A percentile compares a stretch with the other conserved stretches of the same genome.
Evolutionary conservation across 176 grass and related monocot species (phyloP).

Genomic region (Oryza coarctata): DNA sequence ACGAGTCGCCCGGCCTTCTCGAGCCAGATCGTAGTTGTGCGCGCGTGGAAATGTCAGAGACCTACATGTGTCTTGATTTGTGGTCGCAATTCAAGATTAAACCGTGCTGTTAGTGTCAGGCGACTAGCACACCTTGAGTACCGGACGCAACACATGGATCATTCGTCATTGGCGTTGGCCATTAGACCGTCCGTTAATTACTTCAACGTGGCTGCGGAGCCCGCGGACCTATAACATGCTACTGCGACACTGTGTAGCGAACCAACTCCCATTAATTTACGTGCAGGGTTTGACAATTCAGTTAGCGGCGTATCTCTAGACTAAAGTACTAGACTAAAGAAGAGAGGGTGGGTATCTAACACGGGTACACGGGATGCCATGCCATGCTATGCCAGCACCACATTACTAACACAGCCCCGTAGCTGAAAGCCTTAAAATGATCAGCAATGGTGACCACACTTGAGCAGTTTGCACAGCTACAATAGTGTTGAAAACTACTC

Average conservation of each 20-base stretch:
- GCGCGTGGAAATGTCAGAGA: constrained; percentile 11
- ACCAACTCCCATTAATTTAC: background rate
- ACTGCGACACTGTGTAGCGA: background rate
- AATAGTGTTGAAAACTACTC: background rate
- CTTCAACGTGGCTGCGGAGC: background rate
- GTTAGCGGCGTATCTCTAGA: background rate
- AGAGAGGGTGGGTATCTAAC: background rate
- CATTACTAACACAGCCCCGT: background rate
- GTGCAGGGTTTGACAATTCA: background rate
- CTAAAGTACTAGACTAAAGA: background rate
- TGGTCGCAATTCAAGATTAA: background rate
- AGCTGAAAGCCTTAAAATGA: background rate
- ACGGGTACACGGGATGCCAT: background rate
- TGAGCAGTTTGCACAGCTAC: background rate
- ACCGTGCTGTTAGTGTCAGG: background rate
- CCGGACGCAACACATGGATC: background rate
- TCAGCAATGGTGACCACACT: background rate
- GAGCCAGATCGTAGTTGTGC: background rate
- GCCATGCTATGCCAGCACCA: background rate
- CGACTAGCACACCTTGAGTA: background rate
- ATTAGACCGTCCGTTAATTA: background rate
- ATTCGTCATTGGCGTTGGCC: background rate
- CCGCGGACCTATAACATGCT: background rate
- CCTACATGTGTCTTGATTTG: background rate
- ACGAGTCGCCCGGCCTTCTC: background rate